Evolutionary conservation across 2,329 filamentous ascomycete genomes (phyloP).

Genomic region (Stemphylium lycopersici): DNA sequence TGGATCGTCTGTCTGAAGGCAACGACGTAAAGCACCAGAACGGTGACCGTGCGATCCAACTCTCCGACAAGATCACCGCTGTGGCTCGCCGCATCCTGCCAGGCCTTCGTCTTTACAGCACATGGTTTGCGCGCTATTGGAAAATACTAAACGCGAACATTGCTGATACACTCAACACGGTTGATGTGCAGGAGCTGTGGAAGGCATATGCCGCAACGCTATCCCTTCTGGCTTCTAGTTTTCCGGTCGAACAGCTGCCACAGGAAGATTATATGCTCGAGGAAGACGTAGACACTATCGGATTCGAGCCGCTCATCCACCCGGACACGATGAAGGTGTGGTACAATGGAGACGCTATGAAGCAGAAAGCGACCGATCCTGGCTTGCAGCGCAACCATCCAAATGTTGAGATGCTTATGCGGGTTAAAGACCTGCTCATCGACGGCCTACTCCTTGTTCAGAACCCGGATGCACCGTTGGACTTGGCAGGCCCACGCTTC

Average conservation of each 20-base stretch:
- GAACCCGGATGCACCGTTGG: slow-evolving; percentile 56
- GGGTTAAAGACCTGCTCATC: slow-evolving; percentile 67
- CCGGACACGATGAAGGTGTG: slow-evolving; percentile 60
- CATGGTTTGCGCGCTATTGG: slow-evolving; percentile 67
- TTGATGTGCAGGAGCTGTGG: slow-evolving; percentile 68
- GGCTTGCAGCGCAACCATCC: slow-evolving; percentile 59
- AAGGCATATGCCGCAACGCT: slow-evolving; percentile 68
- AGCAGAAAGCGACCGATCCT: slow-evolving; percentile 59
- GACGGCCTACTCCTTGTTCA: slow-evolving; percentile 66
- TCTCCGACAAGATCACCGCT: slow-evolving; percentile 61
- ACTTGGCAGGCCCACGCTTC: slow-evolving; percentile 57
- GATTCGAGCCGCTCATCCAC: slow-evolving; percentile 66
- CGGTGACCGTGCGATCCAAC: slow-evolving; percentile 40
- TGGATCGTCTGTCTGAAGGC: slow-evolving; percentile 62
- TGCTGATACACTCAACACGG: slow-evolving; percentile 60
- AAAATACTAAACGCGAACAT: slow-evolving; percentile 60
- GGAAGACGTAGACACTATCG: slow-evolving; percentile 71
- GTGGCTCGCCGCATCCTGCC: slow-evolving; percentile 68
- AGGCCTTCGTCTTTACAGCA: slow-evolving; percentile 69
- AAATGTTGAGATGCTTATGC: slow-evolving; percentile 70
- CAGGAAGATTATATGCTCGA: slow-evolving; percentile 68
- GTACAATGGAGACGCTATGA: slow-evolving; percentile 55
- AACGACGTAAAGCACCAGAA: slow-evolving; percentile 55
- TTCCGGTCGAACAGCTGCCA: slow-evolving; percentile 63
- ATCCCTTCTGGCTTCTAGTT: slow-evolving; percentile 64